Conservation (phyloP, 768 basidiomycete species). For the Suillus weaverae region DNA sequence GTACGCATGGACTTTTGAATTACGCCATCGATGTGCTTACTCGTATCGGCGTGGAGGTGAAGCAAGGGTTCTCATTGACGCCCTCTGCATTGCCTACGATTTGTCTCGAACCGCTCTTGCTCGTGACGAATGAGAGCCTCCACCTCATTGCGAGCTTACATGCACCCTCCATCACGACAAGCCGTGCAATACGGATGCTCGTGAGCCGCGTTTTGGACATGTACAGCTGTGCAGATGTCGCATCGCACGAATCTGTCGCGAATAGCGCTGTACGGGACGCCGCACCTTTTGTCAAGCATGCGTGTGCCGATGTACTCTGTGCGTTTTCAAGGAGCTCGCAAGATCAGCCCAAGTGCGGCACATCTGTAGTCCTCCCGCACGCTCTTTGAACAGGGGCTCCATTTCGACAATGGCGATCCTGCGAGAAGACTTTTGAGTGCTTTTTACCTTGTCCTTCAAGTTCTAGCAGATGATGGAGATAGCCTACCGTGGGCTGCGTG, state of each 20-base stretch:
- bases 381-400: constrained; percentile 51
- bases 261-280: constrained; percentile 25
- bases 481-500: constrained; percentile 40
- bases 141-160: constrained; percentile 49
- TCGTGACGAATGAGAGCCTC: constrained; percentile 53
- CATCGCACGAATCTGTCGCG: constrained; percentile 24
- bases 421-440: constrained; percentile 55
- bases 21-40: constrained; percentile 55
- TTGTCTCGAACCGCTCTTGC: constrained; percentile 53
- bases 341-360: constrained; percentile 35
- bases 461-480: constrained; percentile 47
- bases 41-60: constrained; percentile 53
- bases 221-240: constrained; percentile 53
- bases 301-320: constrained; percentile 52
- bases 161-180: constrained; percentile 48
- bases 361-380: constrained; percentile 54
- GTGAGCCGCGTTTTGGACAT: constrained; percentile 49
- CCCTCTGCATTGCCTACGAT: constrained; percentile 37
- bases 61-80: constrained; percentile 47
- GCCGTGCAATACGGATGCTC: constrained; percentile 48
- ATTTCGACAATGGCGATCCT: constrained; percentile 51
- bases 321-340: constrained; percentile 36
- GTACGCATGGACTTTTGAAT: constrained; percentile 54
- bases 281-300: constrained; percentile 45
- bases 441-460: constrained; percentile 53